These are phyloP conservation scores for Chaetomium sp. DNA, from an alignment of 2,329 filamentous ascomycete genomes.

Conservation along the genomic window DNA sequence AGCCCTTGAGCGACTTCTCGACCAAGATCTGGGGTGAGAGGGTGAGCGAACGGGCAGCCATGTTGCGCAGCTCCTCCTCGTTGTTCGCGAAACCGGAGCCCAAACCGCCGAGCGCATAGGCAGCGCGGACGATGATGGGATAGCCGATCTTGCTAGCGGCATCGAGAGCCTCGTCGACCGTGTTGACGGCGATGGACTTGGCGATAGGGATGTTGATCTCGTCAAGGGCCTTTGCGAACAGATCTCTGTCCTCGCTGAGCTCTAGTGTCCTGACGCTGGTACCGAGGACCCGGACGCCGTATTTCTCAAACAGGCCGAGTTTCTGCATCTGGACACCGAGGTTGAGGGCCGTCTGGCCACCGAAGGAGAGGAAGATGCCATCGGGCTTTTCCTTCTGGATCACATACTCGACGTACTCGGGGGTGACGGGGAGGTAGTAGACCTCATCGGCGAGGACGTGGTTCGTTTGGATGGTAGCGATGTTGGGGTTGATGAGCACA, in stretches of 20 bases:
- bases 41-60: slow-evolving; percentile 89
- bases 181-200: slow-evolving; percentile 89
- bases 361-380: slow-evolving; percentile 96
- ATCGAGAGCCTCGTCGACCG: slow-evolving; percentile 86
- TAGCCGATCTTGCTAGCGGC: slow-evolving; percentile 89
- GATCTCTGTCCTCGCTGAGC: slow-evolving; percentile 91
- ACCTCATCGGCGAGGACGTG: slow-evolving; percentile 95
- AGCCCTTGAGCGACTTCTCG: slow-evolving; percentile 98
- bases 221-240: slow-evolving; percentile 92
- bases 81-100: slow-evolving; percentile 96
- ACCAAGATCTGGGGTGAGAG: slow-evolving; percentile 95
- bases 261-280: slow-evolving; percentile 94
- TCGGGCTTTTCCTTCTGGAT: slow-evolving; percentile 94
- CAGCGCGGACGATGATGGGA: slow-evolving; percentile 96
- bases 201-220: slow-evolving; percentile 98
- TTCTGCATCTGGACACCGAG: slow-evolving; percentile 96
- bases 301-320: slow-evolving; percentile 92
- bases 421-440: slow-evolving; percentile 96
- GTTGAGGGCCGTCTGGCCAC: slow-evolving; percentile 96
- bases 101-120: slow-evolving; percentile 92
- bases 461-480: slow-evolving; percentile 96
- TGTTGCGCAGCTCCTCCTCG: slow-evolving; percentile 87
- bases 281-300: slow-evolving; percentile 92
- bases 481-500: slow-evolving; percentile 96
- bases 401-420: slow-evolving; percentile 96